Evolutionary conservation across 1,284 basidiomycete species (phyloP).

Genomic region (Coniophora puteana): DNA sequence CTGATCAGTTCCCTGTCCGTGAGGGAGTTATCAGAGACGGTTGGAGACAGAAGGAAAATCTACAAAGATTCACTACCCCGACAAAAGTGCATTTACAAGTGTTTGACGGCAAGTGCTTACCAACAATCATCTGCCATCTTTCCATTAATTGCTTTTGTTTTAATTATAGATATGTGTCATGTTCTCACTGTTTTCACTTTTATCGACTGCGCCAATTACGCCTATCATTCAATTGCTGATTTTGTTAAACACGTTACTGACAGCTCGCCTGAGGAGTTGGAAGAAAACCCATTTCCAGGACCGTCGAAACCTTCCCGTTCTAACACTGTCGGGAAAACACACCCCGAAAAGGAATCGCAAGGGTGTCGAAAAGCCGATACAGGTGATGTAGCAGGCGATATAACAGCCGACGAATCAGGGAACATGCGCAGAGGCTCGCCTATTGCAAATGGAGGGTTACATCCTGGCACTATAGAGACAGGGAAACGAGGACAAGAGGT

Average conservation of each 20-base stretch:
- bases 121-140: no score
- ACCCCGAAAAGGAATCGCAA: background rate
- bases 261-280: constrained; percentile 31
- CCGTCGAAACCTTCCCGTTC: constrained; percentile 31
- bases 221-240: constrained; percentile 52
- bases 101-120: constrained; percentile 51
- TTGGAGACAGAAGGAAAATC: constrained; percentile 49
- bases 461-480: no score
- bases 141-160: background rate
- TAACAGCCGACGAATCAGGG: background rate
- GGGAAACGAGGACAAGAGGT: background rate
- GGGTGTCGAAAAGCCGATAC: constrained; percentile 6
- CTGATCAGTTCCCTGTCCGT: constrained; percentile 63
- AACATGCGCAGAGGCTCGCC: background rate
- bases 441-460: background rate
- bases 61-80: constrained; percentile 52
- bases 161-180: constrained; percentile 53
- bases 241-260: constrained; percentile 53
- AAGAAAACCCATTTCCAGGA: constrained; percentile 45
- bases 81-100: constrained; percentile 83
- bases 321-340: no score
- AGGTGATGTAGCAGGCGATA: background rate
- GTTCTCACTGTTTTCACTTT: constrained; percentile 73
- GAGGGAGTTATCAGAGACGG: constrained; percentile 49
- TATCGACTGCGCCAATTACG: constrained; percentile 50